Percentiles rank a stretch among this genome's conserved stretches.
phyloP scores from a whole-genome alignment of 345 rosid species.

The Eucalyptus cloeziana region DNA sequence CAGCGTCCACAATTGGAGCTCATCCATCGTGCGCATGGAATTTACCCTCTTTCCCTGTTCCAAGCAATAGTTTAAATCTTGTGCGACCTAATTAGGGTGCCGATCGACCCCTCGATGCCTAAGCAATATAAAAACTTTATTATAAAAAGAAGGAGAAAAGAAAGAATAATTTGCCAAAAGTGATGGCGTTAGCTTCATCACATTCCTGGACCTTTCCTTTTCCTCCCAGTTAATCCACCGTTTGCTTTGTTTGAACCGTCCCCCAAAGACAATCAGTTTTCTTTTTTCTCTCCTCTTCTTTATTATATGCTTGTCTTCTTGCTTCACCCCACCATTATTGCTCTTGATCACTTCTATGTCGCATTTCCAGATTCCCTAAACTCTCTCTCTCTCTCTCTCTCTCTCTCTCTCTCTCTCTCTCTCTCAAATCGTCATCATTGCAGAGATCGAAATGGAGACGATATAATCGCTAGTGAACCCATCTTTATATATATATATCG shows the following conservation, averaged over 20 bases:
- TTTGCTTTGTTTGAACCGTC: neutral
- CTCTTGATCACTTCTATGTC: neutral
- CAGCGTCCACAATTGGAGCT: neutral
- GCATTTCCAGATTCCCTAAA: neutral
- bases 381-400: too few species aligned
- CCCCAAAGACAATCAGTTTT: neutral
- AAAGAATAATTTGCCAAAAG: neutral
- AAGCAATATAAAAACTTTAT: neutral
- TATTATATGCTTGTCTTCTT: neutral
- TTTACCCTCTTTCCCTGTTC: neutral
- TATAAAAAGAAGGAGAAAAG: neutral
- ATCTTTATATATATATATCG: neutral
- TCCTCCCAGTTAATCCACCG: neutral
- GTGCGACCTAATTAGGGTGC: neutral
- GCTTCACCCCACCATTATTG: neutral
- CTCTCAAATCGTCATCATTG: neutral
- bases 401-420: neutral
- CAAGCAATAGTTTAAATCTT: neutral
- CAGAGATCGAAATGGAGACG: neutral
- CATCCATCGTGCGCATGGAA: neutral
- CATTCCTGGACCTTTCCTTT: neutral
- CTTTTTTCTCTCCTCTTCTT: neutral
- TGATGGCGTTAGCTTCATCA: neutral
- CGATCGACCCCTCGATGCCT: neutral
- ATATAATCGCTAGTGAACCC: neutral